A percentile compares a stretch with the other conserved stretches of the same genome.
These are phyloP conservation scores for Tillandsia fasciculata DNA, from an alignment of 176 grass and related monocot genomes.

Conservation along the genomic window DNA sequence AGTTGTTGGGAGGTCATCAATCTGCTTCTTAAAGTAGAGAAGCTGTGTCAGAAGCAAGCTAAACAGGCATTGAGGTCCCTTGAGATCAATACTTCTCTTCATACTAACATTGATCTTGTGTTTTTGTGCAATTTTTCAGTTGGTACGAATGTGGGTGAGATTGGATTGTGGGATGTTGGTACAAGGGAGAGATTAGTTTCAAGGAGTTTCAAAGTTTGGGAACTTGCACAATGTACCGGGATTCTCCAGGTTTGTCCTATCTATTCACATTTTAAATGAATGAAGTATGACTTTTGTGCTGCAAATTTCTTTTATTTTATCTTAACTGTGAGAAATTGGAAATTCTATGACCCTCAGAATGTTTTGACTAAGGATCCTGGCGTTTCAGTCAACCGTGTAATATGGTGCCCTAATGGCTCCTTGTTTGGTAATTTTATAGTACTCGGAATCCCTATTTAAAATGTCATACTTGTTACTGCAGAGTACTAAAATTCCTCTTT, in stretches of 20 bases:
- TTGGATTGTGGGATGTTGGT: conserved; percentile 23
- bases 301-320: neutral
- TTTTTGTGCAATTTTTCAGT: conserved; percentile 20
- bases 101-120: neutral
- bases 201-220: conserved; percentile 15
- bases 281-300: conserved; percentile 4
- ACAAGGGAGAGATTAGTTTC: conserved; percentile 18
- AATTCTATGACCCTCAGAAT: conserved; percentile 7
- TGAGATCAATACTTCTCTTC: neutral
- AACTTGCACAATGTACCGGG: neutral
- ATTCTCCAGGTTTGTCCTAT: conserved; percentile 18
- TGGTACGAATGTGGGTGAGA: conserved; percentile 26
- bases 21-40: no score
- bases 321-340: conserved; percentile 1
- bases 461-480: neutral
- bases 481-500: neutral
- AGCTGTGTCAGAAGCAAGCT: no score
- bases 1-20: no score
- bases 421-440: conserved; percentile 22
- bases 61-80: neutral
- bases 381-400: conserved; percentile 24
- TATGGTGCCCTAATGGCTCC: conserved; percentile 25
- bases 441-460: neutral
- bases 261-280: neutral
- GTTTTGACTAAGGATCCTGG: conserved; percentile 13